phyloP scores from a whole-genome alignment of 106 monocot genomes.

The Acorus calamus region DNA sequence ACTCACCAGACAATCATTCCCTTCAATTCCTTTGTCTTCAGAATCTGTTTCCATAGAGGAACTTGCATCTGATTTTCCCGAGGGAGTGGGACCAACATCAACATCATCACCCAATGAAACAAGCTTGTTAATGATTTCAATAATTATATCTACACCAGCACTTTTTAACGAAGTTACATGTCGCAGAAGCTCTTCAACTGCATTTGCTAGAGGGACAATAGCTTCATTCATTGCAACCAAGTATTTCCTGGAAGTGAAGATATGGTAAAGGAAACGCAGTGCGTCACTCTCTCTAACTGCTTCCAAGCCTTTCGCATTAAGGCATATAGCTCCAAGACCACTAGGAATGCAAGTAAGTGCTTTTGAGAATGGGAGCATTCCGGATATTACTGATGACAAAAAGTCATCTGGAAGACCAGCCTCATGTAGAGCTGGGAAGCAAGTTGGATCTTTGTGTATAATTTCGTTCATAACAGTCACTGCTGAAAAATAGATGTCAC shows the following conservation, averaged over 20 bases:
- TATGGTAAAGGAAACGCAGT: constrained; percentile 68
- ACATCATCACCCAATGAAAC: constrained; percentile 48
- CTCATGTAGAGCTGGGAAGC: constrained; percentile 59
- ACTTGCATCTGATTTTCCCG: constrained; percentile 33
- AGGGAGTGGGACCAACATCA: constrained; percentile 17
- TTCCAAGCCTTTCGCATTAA: constrained; percentile 81
- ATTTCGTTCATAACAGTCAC: constrained; percentile 99
- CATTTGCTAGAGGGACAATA: constrained; percentile 93
- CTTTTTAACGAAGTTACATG: constrained; percentile 86
- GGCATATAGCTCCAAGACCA: constrained; percentile 96
- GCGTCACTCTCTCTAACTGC: constrained; percentile 64
- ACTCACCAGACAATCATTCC: constrained; percentile 61
- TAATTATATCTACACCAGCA: constrained; percentile 80
- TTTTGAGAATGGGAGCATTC: constrained; percentile 80
- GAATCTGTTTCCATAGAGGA: constrained; percentile 77
- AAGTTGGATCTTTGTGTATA: constrained; percentile 95
- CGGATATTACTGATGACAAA: constrained; percentile 62
- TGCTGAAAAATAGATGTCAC: constrained; percentile 95
- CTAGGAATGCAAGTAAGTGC: constrained; percentile 90
- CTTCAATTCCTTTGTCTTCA: constrained; percentile 59
- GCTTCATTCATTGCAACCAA: constrained; percentile 97
- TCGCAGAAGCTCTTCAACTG: constrained; percentile 91
- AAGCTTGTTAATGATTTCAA: constrained; percentile 81
- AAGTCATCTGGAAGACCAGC: constrained; percentile 83
- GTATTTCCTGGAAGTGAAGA: constrained; percentile 85